Base-by-base conservation (phyloP, 257 asterid genomes). In the Primulina tabacum region DNA sequence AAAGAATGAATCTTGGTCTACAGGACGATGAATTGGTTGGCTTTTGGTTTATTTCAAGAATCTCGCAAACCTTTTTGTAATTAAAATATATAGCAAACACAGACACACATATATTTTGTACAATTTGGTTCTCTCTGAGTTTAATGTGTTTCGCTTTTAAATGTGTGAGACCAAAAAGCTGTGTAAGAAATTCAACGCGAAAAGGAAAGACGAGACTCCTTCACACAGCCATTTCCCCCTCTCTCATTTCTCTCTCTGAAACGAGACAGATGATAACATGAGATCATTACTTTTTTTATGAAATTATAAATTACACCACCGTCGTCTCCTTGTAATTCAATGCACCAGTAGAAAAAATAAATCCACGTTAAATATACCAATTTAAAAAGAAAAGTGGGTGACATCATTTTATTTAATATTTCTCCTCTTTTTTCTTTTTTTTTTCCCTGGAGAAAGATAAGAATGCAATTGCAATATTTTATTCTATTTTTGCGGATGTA, bases 111-210 rank as follows among this genome's bases (percentile, higher is more conserved):
- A 7, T 59, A 28, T n/a, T 16, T 38, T 29, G 53, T 33, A 38
- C 9, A 35, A 70, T 12, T 34, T 7, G 6, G 4, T 10, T 29
- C 2, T 24, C 61, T 8, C 68, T 14, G 6, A 20, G n/a, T 30
- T 43, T 24, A 29, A 68, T 40, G 67, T 21, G 68, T 28, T 28
- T 37, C 24, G 75, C 60, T 59, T 47, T 57, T 53, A 70, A 67
- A 73, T 70, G 32, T 71, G 76, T 52, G 77, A 72, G 69, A 60
- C 77, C 43, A 70, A 73, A 73, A 73, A 71, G 76, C 69, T 62
- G 70, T 74, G 69, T 33, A 68, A 40, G 74, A 71, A 77, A 79
- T 83, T 83, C 87, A 82, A 79, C 83, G 82, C 75, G 87, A 83
- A 82, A 85, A 78, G 82, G 89, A 82, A 81, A 84, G 79, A 78